Percentiles rank a stretch among this genome's conserved stretches.
Conservation (phyloP, 352 stramenopile genomes). For the Nothophytophthora sp. region DNA sequence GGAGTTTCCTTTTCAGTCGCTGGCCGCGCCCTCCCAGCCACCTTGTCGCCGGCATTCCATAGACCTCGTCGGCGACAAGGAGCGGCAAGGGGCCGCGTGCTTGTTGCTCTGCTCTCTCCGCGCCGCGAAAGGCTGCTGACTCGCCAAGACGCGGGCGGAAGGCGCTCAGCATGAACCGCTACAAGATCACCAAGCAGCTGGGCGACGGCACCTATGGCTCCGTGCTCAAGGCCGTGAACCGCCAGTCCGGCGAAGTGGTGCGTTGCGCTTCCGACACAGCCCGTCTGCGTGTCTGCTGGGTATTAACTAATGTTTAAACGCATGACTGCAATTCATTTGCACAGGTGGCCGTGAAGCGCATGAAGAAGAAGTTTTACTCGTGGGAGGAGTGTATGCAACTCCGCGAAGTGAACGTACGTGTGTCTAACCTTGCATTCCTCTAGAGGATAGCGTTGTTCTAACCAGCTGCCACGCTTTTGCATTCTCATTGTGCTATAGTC, state of each 20-base stretch:
- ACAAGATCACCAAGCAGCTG: slow-evolving; percentile 96
- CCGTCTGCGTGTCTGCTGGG: too few relatives aligned
- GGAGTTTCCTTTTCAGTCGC: slow-evolving; percentile 9
- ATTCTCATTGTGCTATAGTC: too few relatives aligned
- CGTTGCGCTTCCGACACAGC: too few relatives aligned
- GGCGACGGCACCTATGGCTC: slow-evolving; percentile 96
- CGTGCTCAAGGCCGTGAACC: slow-evolving; percentile 95
- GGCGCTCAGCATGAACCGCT: slow-evolving; percentile 87
- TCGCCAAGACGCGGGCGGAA: too few relatives aligned
- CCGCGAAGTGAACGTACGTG: slow-evolving; percentile 95
- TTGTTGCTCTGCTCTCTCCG: neutral
- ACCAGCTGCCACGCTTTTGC: too few relatives aligned
- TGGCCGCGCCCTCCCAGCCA: slow-evolving; percentile 11
- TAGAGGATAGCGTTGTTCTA: too few relatives aligned
- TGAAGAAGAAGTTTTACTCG: slow-evolving; percentile 98
- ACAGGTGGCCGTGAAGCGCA: slow-evolving; percentile 96
- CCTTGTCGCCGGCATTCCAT: slow-evolving; percentile 6
- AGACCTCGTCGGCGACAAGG: slow-evolving; percentile 17
- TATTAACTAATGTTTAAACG: too few relatives aligned
- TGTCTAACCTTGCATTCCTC: too few relatives aligned
- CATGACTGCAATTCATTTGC: neutral
- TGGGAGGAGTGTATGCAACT: slow-evolving; percentile 97
- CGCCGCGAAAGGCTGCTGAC: too few relatives aligned
- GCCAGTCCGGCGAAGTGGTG: slow-evolving; percentile 93
- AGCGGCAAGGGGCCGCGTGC: slow-evolving; percentile 8